Evolutionary conservation across 179 eudicot genomes (phyloP).

Genomic region (Gypsophila paniculata): DNA sequence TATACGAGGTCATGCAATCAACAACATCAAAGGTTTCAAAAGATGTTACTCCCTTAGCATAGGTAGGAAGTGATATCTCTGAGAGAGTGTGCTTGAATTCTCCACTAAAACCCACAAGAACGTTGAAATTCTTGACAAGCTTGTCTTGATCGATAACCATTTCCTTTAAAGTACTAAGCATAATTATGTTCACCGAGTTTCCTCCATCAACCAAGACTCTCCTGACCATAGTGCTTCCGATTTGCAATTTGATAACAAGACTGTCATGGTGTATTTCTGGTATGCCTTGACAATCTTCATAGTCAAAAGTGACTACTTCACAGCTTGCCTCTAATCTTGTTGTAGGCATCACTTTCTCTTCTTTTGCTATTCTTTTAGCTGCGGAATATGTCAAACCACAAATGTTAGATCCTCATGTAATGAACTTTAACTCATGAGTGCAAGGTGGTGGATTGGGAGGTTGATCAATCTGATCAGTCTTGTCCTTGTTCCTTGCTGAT

Average conservation of each 20-base stretch:
- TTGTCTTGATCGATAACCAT: neutral
- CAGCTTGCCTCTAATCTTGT: too few relatives aligned
- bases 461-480: neutral
- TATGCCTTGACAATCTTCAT: neutral
- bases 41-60: neutral
- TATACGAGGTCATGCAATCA: too few relatives aligned
- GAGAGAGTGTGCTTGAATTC: neutral
- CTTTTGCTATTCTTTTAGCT: neutral
- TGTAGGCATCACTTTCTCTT: too few relatives aligned
- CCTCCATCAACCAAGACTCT: conserved; percentile 4
- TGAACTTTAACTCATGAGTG: neutral
- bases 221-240: neutral
- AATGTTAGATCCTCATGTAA: neutral
- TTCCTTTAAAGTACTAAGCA: neutral
- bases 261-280: conserved; percentile 12
- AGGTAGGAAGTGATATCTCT: neutral
- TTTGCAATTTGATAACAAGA: neutral
- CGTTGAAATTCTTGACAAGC: neutral
- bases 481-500: neutral
- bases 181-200: conserved; percentile 3
- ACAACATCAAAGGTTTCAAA: neutral
- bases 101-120: neutral
- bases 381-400: neutral
- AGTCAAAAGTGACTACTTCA: neutral
- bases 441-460: neutral